Evolutionary conservation across 305 asterid genomes (phyloP).

Genomic region (Fraxinus sp.): DNA sequence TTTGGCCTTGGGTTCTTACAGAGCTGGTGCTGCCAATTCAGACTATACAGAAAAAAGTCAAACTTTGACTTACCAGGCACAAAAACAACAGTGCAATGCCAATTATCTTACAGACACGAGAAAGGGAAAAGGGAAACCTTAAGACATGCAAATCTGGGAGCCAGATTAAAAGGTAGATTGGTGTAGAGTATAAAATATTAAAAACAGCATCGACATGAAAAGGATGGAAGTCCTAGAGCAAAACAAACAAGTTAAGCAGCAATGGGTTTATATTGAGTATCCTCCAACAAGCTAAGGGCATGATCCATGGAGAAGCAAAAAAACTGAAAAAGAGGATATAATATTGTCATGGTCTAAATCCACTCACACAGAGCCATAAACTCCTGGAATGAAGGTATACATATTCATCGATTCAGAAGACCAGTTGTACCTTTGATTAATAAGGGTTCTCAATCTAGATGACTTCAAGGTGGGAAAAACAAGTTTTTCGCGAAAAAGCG

Average conservation of each 20-base stretch:
- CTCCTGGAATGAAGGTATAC: background rate
- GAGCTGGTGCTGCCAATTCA: constrained; percentile 98
- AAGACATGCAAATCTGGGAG: background rate
- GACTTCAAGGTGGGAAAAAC: constrained; percentile 70
- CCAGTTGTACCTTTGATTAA: constrained; percentile 67
- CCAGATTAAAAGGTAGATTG: background rate
- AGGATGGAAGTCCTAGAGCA: background rate
- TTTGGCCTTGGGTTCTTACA: constrained; percentile 92
- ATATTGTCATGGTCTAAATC: background rate
- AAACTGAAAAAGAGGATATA: background rate
- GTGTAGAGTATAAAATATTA: background rate
- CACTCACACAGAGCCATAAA: background rate
- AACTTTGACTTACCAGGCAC: constrained; percentile 13
- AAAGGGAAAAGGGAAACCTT: background rate
- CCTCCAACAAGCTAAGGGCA: background rate
- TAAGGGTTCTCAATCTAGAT: constrained; percentile 79
- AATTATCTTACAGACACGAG: constrained; percentile 9
- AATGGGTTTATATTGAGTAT: background rate
- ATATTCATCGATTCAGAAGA: constrained; percentile 2
- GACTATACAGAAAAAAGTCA: constrained; percentile 44
- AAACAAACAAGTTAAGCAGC: background rate
- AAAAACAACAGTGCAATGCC: background rate
- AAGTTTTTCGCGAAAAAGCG: constrained; percentile 85
- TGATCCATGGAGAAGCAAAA: constrained; percentile 8
- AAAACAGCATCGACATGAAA: background rate